Conservation (phyloP, 1,139 yeast genomes). For the Martiniozyma asiatica region DNA sequence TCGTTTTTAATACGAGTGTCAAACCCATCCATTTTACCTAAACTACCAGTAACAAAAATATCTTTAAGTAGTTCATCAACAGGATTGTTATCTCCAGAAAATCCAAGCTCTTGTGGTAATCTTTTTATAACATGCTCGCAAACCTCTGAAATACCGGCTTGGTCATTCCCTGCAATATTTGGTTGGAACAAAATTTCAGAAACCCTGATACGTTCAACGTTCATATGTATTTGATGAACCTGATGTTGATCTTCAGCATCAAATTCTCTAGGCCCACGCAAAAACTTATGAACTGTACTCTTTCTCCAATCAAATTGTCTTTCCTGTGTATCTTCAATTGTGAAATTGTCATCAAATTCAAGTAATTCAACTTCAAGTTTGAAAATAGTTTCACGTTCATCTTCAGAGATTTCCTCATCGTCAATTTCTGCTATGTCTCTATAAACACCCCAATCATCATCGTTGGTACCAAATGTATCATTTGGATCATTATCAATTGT, state of each 20-base stretch:
- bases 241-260: constrained; percentile 54
- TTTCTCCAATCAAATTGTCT: constrained; percentile 80
- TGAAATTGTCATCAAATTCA: constrained; percentile 74
- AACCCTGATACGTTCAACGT: constrained; percentile 80
- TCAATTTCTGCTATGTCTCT: constrained; percentile 69
- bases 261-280: constrained; percentile 78
- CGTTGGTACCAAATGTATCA: constrained; percentile 92
- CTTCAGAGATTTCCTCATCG: constrained; percentile 67
- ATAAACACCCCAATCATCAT: constrained; percentile 91
- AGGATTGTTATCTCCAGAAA: constrained; percentile 38
- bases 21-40: constrained; percentile 53
- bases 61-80: too few relatives aligned
- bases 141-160: constrained; percentile 79
- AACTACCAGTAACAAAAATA: constrained; percentile 81
- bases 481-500: constrained; percentile 84
- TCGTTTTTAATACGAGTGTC: constrained; percentile 56
- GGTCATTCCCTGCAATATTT: constrained; percentile 89
- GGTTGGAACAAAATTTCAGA: constrained; percentile 94
- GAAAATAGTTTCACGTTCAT: constrained; percentile 47
- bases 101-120: constrained; percentile 37
- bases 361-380: constrained; percentile 64
- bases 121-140: constrained; percentile 56
- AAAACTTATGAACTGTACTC: constrained; percentile 66
- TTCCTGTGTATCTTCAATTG: constrained; percentile 74
- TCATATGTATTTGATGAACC: constrained; percentile 81